phyloP scores from a whole-genome alignment of 768 basidiomycete species.

The Amanita muscaria region DNA sequence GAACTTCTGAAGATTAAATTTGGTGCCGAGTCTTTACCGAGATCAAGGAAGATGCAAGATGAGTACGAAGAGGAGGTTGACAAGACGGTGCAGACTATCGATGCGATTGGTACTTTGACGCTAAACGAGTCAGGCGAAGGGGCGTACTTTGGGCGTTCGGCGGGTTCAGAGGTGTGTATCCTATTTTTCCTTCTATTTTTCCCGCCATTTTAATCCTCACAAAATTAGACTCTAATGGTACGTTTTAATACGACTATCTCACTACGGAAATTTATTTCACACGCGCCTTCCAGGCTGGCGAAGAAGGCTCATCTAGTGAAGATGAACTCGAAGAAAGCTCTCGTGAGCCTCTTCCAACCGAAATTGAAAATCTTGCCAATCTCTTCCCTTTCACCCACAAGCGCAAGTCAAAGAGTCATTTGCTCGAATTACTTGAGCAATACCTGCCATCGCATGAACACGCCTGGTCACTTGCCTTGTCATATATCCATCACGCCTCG shows the following conservation, averaged over 20 bases:
- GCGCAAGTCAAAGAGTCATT: slow-evolving; percentile 19
- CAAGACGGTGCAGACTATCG: slow-evolving; percentile 30
- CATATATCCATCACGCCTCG: slow-evolving; percentile 36
- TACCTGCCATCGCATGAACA: slow-evolving; percentile 38
- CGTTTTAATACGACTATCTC: background rate
- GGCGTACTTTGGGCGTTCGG: slow-evolving; percentile 58
- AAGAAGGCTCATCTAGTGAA: slow-evolving; percentile 22
- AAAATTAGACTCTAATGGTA: slow-evolving; percentile 26
- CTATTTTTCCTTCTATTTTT: background rate
- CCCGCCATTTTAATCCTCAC: background rate
- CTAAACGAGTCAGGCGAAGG: slow-evolving; percentile 48
- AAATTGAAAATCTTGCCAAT: slow-evolving; percentile 29
- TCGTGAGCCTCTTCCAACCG: slow-evolving; percentile 17
- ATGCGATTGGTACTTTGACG: slow-evolving; percentile 57
- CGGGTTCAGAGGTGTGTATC: slow-evolving; percentile 45
- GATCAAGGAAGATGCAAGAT: slow-evolving; percentile 9
- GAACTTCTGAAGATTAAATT: slow-evolving; percentile 49
- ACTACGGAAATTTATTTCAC: background rate
- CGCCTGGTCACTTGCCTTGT: slow-evolving; percentile 30
- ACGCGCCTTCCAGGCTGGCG: slow-evolving; percentile 23
- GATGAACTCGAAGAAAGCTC: slow-evolving; percentile 19
- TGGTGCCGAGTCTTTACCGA: slow-evolving; percentile 38
- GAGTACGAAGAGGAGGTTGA: slow-evolving; percentile 28
- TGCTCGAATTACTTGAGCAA: slow-evolving; percentile 28
- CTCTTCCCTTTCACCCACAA: slow-evolving; percentile 32